Percentiles rank a stretch among this genome's conserved stretches.
These are phyloP conservation scores for Myxozyma udenii DNA, from an alignment of 805 yeast genomes.

Conservation along the genomic window DNA sequence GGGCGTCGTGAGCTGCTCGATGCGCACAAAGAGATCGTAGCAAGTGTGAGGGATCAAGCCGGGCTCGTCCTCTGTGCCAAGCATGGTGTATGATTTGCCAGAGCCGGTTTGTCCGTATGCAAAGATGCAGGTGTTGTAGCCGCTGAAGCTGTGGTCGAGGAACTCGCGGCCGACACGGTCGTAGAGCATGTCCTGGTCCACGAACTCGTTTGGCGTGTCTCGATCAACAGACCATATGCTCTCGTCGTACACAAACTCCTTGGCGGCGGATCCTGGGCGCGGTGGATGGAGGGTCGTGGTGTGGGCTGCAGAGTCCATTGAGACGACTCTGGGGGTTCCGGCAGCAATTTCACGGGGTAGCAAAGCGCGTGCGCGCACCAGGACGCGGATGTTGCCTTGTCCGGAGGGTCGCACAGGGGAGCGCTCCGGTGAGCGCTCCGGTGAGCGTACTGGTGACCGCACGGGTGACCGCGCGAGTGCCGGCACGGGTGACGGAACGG, in stretches of 20 bases:
- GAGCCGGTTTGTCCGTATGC: slow-evolving; percentile 46
- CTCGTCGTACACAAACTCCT: slow-evolving; percentile 48
- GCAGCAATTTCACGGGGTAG: slow-evolving; percentile 21
- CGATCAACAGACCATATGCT: slow-evolving; percentile 48
- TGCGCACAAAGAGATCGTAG: slow-evolving; percentile 45
- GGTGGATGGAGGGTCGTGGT: slow-evolving; percentile 20
- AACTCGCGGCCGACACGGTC: slow-evolving; percentile 49
- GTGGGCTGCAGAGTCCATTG: slow-evolving; percentile 14
- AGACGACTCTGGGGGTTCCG: slow-evolving; percentile 13
- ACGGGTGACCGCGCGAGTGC: background rate
- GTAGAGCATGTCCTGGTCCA: slow-evolving; percentile 48
- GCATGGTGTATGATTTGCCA: slow-evolving; percentile 48
- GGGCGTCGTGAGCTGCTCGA: slow-evolving; percentile 39
- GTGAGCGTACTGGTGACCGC: slow-evolving; percentile 6
- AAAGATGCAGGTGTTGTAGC: slow-evolving; percentile 58
- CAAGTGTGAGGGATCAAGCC: slow-evolving; percentile 63
- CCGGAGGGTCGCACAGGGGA: background rate
- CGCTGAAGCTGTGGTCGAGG: slow-evolving; percentile 53
- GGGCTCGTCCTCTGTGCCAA: slow-evolving; percentile 45
- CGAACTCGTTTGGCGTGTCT: slow-evolving; percentile 37
- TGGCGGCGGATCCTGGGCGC: slow-evolving; percentile 21
- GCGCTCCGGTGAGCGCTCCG: slow-evolving; percentile 6
- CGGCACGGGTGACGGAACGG: background rate
- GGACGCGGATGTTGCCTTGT: slow-evolving; percentile 28
- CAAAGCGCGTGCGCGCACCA: slow-evolving; percentile 31